Evolutionary conservation across 2,329 filamentous ascomycete species (phyloP).

Genomic region (Diaporthe longicolla): DNA sequence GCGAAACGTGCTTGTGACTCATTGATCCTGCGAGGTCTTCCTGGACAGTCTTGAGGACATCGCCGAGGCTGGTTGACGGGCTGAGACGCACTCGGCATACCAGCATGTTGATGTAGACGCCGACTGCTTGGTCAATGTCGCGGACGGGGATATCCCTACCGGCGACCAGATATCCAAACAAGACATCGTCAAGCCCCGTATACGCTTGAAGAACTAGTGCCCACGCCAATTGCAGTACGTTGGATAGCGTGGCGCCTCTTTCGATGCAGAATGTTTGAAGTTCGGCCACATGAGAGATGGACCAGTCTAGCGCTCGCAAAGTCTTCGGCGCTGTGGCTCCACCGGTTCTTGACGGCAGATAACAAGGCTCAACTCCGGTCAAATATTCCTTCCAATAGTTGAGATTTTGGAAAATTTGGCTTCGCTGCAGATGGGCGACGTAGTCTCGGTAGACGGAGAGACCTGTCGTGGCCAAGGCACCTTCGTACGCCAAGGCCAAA

Average conservation of each 20-base stretch:
- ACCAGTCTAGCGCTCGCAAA: slow-evolving; percentile 14
- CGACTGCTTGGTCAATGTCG: slow-evolving; percentile 14
- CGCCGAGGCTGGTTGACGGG: slow-evolving; percentile 10
- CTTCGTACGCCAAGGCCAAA: slow-evolving; percentile 9
- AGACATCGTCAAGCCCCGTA: slow-evolving; percentile 13
- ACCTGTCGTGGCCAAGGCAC: not conserved
- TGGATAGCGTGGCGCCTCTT: slow-evolving; percentile 4
- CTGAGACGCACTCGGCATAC: slow-evolving; percentile 21
- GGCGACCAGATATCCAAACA: slow-evolving; percentile 19
- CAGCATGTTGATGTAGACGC: slow-evolving; percentile 12
- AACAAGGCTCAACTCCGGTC: slow-evolving; percentile 14
- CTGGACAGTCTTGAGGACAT: not conserved
- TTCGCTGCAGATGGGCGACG: slow-evolving; percentile 6
- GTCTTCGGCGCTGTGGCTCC: not conserved
- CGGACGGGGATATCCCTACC: slow-evolving; percentile 4
- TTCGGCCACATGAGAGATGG: not conserved
- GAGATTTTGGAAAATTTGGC: not conserved
- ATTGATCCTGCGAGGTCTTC: slow-evolving; percentile 10
- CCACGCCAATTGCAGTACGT: slow-evolving; percentile 8
- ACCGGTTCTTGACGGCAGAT: not conserved
- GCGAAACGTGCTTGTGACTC: slow-evolving; percentile 17
- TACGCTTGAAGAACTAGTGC: slow-evolving; percentile 18
- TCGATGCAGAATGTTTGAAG: not conserved
- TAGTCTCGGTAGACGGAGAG: slow-evolving; percentile 9
- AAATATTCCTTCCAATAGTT: not conserved